Conservation (phyloP, 805 yeast species). For the Wickerhamomyces silvicola region DNA sequence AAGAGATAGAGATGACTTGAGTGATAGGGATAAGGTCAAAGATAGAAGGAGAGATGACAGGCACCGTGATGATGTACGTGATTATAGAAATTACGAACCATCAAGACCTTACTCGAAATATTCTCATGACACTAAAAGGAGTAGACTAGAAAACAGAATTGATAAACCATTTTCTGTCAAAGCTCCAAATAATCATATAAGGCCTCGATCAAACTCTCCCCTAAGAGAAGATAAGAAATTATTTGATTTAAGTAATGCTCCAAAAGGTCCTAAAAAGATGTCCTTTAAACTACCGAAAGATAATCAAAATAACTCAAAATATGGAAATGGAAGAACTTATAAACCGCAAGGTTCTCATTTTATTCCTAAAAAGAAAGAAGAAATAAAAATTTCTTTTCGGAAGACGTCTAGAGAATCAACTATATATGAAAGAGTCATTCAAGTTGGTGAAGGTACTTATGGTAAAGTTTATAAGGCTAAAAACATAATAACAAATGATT, state of each 20-base stretch:
- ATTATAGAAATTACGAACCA: too few species aligned
- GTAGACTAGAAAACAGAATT: too few species aligned
- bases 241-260: conserved; percentile 6
- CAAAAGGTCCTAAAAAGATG: conserved; percentile 15
- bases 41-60: too few species aligned
- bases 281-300: conserved; percentile 15
- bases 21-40: too few species aligned
- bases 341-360: conserved; percentile 1
- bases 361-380: neutral
- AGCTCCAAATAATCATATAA: too few species aligned
- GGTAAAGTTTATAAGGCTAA: conserved; percentile 91
- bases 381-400: conserved; percentile 13
- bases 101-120: too few species aligned
- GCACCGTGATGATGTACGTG: too few species aligned
- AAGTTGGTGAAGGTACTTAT: conserved; percentile 98
- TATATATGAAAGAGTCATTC: conserved; percentile 63
- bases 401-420: conserved; percentile 20
- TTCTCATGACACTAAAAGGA: too few species aligned
- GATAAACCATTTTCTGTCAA: too few species aligned
- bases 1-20: too few species aligned
- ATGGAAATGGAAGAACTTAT: neutral
- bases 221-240: neutral
- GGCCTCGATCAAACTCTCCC: conserved; percentile 1
- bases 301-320: neutral
- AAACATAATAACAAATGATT: conserved; percentile 57